Conservation (phyloP, 2,329 filamentous ascomycete genomes). For the Botrytis galanthina region DNA sequence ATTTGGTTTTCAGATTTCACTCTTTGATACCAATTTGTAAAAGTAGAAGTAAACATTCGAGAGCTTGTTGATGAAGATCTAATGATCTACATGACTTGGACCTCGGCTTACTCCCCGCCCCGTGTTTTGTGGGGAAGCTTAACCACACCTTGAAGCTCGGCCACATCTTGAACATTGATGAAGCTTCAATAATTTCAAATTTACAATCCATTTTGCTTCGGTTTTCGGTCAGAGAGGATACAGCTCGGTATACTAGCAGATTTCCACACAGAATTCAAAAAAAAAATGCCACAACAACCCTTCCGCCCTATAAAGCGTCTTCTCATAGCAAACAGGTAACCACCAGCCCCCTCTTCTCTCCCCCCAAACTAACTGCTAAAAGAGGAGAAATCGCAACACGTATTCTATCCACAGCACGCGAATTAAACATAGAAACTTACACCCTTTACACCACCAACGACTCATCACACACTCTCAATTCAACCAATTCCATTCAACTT, state of each 20-base stretch:
- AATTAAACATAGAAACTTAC: slow-evolving; percentile 55
- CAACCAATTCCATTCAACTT: slow-evolving; percentile 51
- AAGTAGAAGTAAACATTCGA: neutral
- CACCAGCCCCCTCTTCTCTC: neutral
- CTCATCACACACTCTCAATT: slow-evolving; percentile 51
- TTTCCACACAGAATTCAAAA: neutral
- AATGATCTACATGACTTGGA: slow-evolving; percentile 5
- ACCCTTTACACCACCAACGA: slow-evolving; percentile 56
- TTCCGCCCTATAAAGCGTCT: slow-evolving; percentile 47
- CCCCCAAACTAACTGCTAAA: slow-evolving; percentile 1
- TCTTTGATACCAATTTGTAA: neutral
- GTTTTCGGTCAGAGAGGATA: neutral
- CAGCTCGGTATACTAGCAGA: neutral
- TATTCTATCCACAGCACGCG: slow-evolving; percentile 58
- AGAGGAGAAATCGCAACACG: slow-evolving; percentile 64
- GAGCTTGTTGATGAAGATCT: neutral
- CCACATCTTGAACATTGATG: neutral
- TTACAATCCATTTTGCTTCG: neutral
- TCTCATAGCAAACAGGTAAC: slow-evolving; percentile 52
- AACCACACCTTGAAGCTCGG: neutral
- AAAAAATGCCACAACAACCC: neutral
- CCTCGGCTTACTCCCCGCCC: slow-evolving; percentile 13
- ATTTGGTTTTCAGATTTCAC: neutral
- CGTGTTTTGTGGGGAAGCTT: neutral
- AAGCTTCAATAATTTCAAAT: neutral